phyloP scores from a whole-genome alignment of 108 stramenopile species.

The Nannochloropsis granulata region DNA sequence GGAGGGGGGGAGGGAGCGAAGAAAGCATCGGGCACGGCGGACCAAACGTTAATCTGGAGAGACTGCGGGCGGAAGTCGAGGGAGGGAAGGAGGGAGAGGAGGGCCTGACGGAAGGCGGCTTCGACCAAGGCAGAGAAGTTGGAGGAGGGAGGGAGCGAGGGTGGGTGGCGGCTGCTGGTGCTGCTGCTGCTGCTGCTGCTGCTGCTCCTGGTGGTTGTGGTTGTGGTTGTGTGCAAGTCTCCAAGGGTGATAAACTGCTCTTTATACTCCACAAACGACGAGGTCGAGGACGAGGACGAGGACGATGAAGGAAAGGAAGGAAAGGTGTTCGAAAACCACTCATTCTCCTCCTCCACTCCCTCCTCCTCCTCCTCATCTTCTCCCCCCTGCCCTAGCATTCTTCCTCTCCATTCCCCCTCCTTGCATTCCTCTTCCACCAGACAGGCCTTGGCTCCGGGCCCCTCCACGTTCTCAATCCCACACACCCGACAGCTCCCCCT shows the following conservation, averaged over 20 bases:
- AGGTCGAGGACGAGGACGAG: not conserved
- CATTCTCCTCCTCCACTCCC: too few relatives aligned
- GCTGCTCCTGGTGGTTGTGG: too few relatives aligned
- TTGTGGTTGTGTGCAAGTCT: not conserved
- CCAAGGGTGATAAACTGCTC: not conserved
- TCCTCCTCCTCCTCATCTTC: too few relatives aligned
- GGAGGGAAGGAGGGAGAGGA: not conserved
- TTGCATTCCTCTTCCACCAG: not conserved
- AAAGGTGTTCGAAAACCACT: not conserved
- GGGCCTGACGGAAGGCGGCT: not conserved
- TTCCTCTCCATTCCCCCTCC: not conserved
- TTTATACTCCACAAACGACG: not conserved
- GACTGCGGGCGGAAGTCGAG: not conserved
- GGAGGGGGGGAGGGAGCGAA: not conserved
- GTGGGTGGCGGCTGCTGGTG: not conserved
- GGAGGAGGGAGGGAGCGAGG: not conserved
- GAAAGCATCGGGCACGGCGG: not conserved
- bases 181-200: too few relatives aligned
- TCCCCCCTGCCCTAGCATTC: too few relatives aligned
- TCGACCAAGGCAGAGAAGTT: not conserved
- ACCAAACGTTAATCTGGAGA: not conserved
- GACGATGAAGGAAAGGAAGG: not conserved
- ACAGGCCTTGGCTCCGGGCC: not conserved
- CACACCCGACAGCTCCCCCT: not conserved
- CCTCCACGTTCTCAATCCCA: not conserved